phyloP scores from a whole-genome alignment of 805 yeast species.

The Monosporozyma servazzii region DNA sequence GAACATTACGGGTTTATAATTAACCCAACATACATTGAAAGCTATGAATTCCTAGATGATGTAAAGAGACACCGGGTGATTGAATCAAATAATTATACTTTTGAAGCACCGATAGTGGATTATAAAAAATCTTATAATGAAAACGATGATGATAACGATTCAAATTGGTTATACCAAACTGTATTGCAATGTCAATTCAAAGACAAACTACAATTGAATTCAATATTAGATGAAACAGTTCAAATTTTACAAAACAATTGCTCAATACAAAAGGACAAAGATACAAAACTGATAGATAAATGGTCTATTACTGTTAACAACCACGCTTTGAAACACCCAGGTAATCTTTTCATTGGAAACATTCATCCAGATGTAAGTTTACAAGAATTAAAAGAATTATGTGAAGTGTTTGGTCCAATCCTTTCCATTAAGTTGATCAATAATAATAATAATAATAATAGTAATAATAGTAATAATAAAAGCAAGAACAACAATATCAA shows the following conservation, averaged over 20 bases:
- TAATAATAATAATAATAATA: constrained; percentile 20
- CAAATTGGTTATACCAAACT: constrained; percentile 17
- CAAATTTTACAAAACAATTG: constrained; percentile 5
- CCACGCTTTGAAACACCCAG: constrained; percentile 42
- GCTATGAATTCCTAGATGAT: constrained; percentile 25
- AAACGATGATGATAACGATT: background rate
- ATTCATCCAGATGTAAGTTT: constrained; percentile 33
- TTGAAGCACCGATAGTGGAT: constrained; percentile 19
- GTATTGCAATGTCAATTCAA: constrained; percentile 24
- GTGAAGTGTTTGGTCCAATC: constrained; percentile 35
- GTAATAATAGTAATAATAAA: background rate
- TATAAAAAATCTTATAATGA: constrained; percentile 10
- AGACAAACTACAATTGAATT: constrained; percentile 4
- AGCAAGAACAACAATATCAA: background rate
- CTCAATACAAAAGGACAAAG: background rate
- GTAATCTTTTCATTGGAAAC: constrained; percentile 47
- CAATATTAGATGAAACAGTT: background rate
- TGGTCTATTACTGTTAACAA: constrained; percentile 25
- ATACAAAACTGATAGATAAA: constrained; percentile 5
- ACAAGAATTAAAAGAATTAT: constrained; percentile 32
- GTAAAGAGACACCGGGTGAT: constrained; percentile 14
- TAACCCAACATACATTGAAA: constrained; percentile 19
- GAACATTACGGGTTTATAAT: constrained; percentile 15
- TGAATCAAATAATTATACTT: constrained; percentile 16
- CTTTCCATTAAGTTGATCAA: constrained; percentile 39